Conservation (phyloP, 768 basidiomycete species). For the Leccinum disarticulatum region DNA sequence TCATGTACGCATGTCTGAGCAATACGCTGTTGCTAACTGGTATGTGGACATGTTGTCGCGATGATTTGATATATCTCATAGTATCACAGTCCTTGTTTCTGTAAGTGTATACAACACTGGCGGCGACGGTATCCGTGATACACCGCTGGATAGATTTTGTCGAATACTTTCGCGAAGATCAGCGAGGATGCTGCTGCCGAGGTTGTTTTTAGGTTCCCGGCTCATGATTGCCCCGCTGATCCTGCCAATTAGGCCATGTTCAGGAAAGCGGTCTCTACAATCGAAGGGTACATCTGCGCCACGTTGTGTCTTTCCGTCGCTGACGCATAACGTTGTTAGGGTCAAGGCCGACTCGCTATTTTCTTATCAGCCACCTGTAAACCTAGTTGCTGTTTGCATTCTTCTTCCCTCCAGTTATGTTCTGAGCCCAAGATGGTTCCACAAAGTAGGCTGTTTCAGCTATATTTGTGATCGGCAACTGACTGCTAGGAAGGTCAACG, state of each 20-base stretch:
- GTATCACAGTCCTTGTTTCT: conserved; percentile 68
- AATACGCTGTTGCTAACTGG: conserved; percentile 91
- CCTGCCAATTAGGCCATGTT: conserved; percentile 75
- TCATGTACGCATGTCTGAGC: conserved; percentile 86
- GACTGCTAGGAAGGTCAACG: conserved; percentile 61
- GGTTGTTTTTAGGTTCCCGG: conserved; percentile 38
- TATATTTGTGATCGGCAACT: conserved; percentile 12
- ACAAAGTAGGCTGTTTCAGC: conserved; percentile 62
- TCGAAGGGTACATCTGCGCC: conserved; percentile 72
- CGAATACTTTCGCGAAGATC: conserved; percentile 92
- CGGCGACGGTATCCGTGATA: background rate
- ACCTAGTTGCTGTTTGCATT: conserved; percentile 80
- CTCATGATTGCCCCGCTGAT: background rate
- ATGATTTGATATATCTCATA: conserved; percentile 2
- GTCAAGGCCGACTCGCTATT: conserved; percentile 91
- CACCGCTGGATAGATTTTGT: conserved; percentile 67
- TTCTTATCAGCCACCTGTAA: conserved; percentile 93
- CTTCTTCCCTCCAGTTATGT: conserved; percentile 87
- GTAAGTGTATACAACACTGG: conserved; percentile 40
- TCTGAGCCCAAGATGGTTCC: conserved; percentile 94
- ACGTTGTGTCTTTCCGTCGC: conserved; percentile 1
- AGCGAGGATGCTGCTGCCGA: conserved; percentile 92
- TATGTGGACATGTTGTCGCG: conserved; percentile 33
- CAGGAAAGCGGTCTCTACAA: conserved; percentile 86
- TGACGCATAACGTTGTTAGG: conserved; percentile 35